A percentile compares a stretch with the other conserved stretches of the same genome.
phyloP scores from a whole-genome alignment of 495 filamentous ascomycete species.

The Hyaloscypha hepaticicola region DNA sequence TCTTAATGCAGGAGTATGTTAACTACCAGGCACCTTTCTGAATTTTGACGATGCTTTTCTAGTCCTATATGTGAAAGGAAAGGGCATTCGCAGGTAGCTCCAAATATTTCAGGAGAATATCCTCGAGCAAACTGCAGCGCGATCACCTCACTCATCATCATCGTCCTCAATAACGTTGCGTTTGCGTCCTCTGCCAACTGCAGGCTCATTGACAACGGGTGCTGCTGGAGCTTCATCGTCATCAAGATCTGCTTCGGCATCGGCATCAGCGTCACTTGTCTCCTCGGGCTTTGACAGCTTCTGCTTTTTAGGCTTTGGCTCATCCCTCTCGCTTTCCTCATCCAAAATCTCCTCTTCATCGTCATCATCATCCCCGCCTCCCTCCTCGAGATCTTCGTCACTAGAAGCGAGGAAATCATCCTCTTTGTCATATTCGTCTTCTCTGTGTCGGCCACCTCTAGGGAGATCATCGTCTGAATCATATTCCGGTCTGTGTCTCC shows the following conservation, averaged over 20 bases:
- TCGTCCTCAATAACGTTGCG: slow-evolving; percentile 48
- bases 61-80: too few relatives aligned
- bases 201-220: slow-evolving; percentile 37
- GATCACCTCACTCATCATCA: slow-evolving; percentile 25
- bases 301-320: slow-evolving; percentile 48
- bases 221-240: slow-evolving; percentile 40
- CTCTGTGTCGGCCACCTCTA: slow-evolving; percentile 58
- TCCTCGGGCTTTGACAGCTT: slow-evolving; percentile 46
- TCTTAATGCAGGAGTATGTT: too few relatives aligned
- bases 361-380: slow-evolving; percentile 59
- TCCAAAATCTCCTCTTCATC: slow-evolving; percentile 45
- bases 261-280: slow-evolving; percentile 42
- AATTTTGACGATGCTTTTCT: too few relatives aligned
- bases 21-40: too few relatives aligned
- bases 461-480: slow-evolving; percentile 65
- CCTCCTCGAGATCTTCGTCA: slow-evolving; percentile 65
- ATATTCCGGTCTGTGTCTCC: slow-evolving; percentile 42
- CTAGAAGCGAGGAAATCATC: slow-evolving; percentile 77
- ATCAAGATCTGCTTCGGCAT: slow-evolving; percentile 41
- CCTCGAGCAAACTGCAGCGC: too few relatives aligned
- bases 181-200: slow-evolving; percentile 28
- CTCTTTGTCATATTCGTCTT: slow-evolving; percentile 83
- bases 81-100: too few relatives aligned
- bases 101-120: too few relatives aligned
- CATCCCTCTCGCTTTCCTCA: slow-evolving; percentile 34